Conservation (phyloP, 768 basidiomycete genomes). For the Amanita jacksonii region DNA sequence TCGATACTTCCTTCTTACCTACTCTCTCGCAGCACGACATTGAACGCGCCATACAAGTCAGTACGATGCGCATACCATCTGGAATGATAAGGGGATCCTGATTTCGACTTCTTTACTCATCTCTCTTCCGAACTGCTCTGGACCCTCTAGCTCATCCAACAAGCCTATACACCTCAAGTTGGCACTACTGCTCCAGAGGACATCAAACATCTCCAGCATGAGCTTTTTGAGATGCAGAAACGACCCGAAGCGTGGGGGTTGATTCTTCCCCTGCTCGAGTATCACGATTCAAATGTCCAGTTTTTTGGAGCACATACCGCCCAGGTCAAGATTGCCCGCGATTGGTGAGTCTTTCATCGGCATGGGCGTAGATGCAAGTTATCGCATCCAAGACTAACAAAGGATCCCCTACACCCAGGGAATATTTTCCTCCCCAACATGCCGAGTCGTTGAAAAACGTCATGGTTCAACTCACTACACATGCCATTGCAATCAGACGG, state of each 20-base stretch:
- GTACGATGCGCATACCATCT: slow-evolving; percentile 20
- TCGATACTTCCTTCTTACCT: slow-evolving; percentile 40
- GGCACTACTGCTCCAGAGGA: slow-evolving; percentile 42
- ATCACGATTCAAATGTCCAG: slow-evolving; percentile 74
- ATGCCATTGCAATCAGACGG: slow-evolving; percentile 47
- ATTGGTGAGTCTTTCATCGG: slow-evolving; percentile 57
- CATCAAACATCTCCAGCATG: slow-evolving; percentile 56
- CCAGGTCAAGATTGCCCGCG: slow-evolving; percentile 88
- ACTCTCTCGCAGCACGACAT: slow-evolving; percentile 41
- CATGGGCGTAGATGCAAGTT: too few species aligned
- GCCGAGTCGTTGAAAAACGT: slow-evolving; percentile 50
- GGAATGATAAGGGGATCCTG: slow-evolving; percentile 3
- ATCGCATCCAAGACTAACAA: too few species aligned
- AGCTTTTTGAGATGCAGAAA: slow-evolving; percentile 71
- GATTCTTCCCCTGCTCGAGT: slow-evolving; percentile 63
- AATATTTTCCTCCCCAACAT: slow-evolving; percentile 58
- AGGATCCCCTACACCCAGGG: slow-evolving; percentile 58
- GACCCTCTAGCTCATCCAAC: slow-evolving; percentile 49
- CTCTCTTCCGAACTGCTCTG: slow-evolving; percentile 9
- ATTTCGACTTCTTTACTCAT: slow-evolving; percentile 9
- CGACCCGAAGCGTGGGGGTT: slow-evolving; percentile 77
- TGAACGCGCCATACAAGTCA: slow-evolving; percentile 50
- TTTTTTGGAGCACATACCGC: slow-evolving; percentile 94
- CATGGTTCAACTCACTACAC: slow-evolving; percentile 60
- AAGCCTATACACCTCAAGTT: slow-evolving; percentile 49